phyloP scores from a whole-genome alignment of 202 grass and related monocot species.

The Setaria italica region DNA sequence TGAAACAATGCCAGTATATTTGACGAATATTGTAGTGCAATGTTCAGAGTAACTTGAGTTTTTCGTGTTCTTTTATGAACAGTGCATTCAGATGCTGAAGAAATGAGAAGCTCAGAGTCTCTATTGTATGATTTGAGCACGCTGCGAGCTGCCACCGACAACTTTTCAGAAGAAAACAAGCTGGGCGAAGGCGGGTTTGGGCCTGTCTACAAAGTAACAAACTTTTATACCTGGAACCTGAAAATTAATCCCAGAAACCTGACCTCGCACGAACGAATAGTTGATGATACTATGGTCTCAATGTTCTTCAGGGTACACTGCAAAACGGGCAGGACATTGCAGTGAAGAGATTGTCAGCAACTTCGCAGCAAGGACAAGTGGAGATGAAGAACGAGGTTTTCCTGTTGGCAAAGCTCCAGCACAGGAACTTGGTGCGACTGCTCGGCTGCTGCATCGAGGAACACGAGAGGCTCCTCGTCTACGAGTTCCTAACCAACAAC shows the following conservation, averaged over 20 bases:
- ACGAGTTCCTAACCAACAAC: slow-evolving; percentile 56
- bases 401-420: slow-evolving; percentile 66
- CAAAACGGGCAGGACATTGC: slow-evolving; percentile 59
- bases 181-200: slow-evolving; percentile 65
- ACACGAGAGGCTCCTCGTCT: neutral
- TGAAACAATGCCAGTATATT: neutral
- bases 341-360: slow-evolving; percentile 66
- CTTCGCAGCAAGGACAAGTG: slow-evolving; percentile 51
- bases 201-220: slow-evolving; percentile 51
- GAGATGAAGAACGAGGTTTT: slow-evolving; percentile 64
- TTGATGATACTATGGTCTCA: no score
- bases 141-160: slow-evolving; percentile 47
- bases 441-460: slow-evolving; percentile 62
- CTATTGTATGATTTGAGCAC: slow-evolving; percentile 45
- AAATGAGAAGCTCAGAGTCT: slow-evolving; percentile 43
- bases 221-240: neutral
- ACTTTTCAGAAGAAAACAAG: slow-evolving; percentile 58
- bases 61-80: no score
- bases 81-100: neutral
- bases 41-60: neutral
- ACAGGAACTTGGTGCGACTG: slow-evolving; percentile 67
- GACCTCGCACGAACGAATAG: no score
- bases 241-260: neutral
- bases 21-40: no score
- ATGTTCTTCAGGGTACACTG: slow-evolving; percentile 21